Conservation (phyloP, 495 filamentous ascomycete genomes). For the Penicillium lagena region DNA sequence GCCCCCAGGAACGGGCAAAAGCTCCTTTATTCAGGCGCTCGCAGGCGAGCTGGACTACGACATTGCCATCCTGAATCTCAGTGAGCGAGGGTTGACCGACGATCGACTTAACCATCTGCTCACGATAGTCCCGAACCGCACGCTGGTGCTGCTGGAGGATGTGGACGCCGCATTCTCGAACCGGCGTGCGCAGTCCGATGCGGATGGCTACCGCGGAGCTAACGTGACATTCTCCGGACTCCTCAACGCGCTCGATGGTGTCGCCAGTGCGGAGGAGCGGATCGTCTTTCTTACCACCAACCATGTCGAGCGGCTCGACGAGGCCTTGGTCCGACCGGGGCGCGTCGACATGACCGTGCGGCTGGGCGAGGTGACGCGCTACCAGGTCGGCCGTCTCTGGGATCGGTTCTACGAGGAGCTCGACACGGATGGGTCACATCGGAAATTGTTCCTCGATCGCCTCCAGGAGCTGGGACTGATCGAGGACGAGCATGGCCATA, state of each 20-base stretch:
- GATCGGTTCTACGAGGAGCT: slow-evolving; percentile 86
- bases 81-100: slow-evolving; percentile 87
- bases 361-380: slow-evolving; percentile 78
- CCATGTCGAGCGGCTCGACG: slow-evolving; percentile 81
- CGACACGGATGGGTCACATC: slow-evolving; percentile 51
- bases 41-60: slow-evolving; percentile 90
- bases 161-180: slow-evolving; percentile 90
- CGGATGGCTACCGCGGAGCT: slow-evolving; percentile 80
- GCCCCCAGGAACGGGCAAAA: slow-evolving; percentile 92
- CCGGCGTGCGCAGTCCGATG: slow-evolving; percentile 60
- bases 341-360: slow-evolving; percentile 89
- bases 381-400: slow-evolving; percentile 85
- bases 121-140: slow-evolving; percentile 79
- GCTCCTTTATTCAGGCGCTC: slow-evolving; percentile 90
- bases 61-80: slow-evolving; percentile 89
- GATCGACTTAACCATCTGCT: slow-evolving; percentile 85
- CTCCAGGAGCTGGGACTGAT: slow-evolving; percentile 46
- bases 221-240: slow-evolving; percentile 95
- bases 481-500: slow-evolving; percentile 42
- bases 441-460: slow-evolving; percentile 41
- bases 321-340: slow-evolving; percentile 83
- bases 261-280: slow-evolving; percentile 91
- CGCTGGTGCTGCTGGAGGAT: slow-evolving; percentile 85
- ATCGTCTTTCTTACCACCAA: slow-evolving; percentile 95
- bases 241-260: slow-evolving; percentile 87